Evolutionary conservation across 2,329 filamentous ascomycete genomes (phyloP).

Genomic region (Pseudohalonectria lignicola): DNA sequence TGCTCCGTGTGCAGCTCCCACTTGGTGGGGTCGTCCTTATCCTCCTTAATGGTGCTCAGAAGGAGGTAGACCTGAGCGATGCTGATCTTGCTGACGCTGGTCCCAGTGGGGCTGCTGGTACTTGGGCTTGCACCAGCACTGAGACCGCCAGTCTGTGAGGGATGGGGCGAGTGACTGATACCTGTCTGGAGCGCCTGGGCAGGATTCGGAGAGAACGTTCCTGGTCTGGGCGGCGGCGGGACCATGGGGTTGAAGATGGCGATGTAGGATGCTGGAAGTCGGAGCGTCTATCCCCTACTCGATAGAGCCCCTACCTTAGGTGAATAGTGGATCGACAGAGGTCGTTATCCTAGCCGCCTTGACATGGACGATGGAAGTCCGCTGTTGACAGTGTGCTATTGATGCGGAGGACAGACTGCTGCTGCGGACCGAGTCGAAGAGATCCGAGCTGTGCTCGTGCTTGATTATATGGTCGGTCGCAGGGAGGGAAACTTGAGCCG

Average conservation of each 20-base stretch:
- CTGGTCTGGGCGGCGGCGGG: conserved; percentile 48
- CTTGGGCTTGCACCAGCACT: conserved; percentile 51
- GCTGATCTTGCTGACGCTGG: conserved; percentile 76
- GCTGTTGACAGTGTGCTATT: too few relatives aligned
- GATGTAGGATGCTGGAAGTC: conserved; percentile 3
- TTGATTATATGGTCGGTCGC: too few relatives aligned
- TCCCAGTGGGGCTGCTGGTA: conserved; percentile 51
- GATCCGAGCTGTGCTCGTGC: too few relatives aligned
- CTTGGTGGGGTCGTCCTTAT: conserved; percentile 75
- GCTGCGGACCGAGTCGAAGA: too few relatives aligned
- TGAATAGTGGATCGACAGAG: not conserved
- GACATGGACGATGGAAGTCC: conserved; percentile 2
- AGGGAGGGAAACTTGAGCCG: too few relatives aligned
- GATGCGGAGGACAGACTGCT: too few relatives aligned
- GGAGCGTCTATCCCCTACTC: conserved; percentile 5
- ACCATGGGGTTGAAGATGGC: conserved; percentile 31
- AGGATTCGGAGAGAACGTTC: conserved; percentile 54
- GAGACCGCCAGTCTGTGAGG: conserved; percentile 43
- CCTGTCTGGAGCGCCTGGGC: conserved; percentile 46
- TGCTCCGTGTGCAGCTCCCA: conserved; percentile 88
- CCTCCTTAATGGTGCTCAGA: conserved; percentile 88
- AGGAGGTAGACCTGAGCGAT: conserved; percentile 92
- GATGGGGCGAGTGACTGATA: conserved; percentile 43
- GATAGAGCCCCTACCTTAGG: conserved; percentile 4
- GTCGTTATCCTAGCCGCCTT: conserved; percentile 1